Percentiles rank a stretch among this genome's conserved stretches.
Conservation (phyloP, 2,329 filamentous ascomycete genomes). For the Apiospora pterosperma region DNA sequence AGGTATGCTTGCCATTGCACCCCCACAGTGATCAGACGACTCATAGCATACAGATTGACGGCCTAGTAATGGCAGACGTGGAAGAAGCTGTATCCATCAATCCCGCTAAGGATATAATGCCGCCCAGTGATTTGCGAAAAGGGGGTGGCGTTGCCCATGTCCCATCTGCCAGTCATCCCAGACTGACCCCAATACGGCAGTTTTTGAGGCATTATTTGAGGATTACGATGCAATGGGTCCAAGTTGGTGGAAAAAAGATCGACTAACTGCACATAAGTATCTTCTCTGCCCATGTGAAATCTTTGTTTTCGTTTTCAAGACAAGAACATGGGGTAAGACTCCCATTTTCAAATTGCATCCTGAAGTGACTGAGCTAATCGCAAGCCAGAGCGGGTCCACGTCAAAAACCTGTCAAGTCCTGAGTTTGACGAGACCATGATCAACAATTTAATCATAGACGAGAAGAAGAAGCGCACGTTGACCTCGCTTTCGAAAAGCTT, state of each 20-base stretch:
- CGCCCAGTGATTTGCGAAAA: background rate
- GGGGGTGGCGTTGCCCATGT: background rate
- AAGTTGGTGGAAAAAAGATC: background rate
- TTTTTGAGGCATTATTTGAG: background rate
- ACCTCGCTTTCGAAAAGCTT: background rate
- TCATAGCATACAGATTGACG: slow-evolving; percentile 8
- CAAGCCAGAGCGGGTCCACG: background rate
- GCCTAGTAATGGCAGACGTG: slow-evolving; percentile 17
- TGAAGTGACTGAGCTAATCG: background rate
- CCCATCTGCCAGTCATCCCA: background rate
- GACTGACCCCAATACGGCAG: background rate
- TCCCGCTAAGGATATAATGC: accelerated
- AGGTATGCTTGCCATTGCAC: background rate
- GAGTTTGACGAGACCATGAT: background rate
- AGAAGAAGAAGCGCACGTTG: background rate
- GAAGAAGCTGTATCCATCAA: background rate
- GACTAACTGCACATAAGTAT: slow-evolving; percentile 11
- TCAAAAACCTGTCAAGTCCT: background rate
- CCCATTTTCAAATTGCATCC: no score
- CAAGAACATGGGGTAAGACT: slow-evolving; percentile 17
- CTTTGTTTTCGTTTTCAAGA: slow-evolving; percentile 16
- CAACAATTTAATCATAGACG: background rate
- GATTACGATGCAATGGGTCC: background rate
- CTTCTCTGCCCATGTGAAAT: slow-evolving; percentile 14
- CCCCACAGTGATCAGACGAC: accelerated